Evolutionary conservation across 2,329 filamentous ascomycete species (phyloP), one percentile per base, ranked within the genome.

Genomic region (Trichoderma hamatum): DNA sequence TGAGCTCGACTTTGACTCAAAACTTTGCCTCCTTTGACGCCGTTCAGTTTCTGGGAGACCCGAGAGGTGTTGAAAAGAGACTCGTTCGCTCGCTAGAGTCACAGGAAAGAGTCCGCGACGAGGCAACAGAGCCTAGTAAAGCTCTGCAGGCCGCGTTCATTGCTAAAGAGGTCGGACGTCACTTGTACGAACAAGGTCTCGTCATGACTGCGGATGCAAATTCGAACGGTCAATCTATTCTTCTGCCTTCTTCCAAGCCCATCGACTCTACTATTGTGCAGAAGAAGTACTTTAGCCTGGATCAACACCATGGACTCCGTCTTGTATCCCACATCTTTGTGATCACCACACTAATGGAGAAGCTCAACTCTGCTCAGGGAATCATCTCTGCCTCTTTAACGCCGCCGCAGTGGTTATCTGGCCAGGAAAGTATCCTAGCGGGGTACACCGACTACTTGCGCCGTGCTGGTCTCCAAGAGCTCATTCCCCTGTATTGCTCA

Each of bases 401-500:
- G 7, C 70, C 71, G 21, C 61, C 71, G 10, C 74, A 74, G 24
- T 74, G 74, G 66, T 79, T 81, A 39, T 81, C 83, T 63, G 85
- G 84, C 19, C 86, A 90, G 72, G 91, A 97, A 75, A 93, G 92
- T 74, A 88, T 95, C 58, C 84, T 97, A 64, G 89, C 91, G 1
- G 90, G 88, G 4, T 98, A 98, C 77, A 91, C 96, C 67, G 91
- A 92, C 74, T 90, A 92, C 70, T 82, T 99, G 46, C 89, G 92
- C 54, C 84, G 91, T 58, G 87, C 88, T 19, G 88, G 89, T 39
- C 88, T 96, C 67, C 88, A 91, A 70, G 90, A 95, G 71, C 82
- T 96, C 52, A 91, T 97, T 67, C 94, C 96, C 0, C 83, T 97
- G 0, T 99, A 99, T 78, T 94, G 92, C 71, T 93, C 93, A 10